Base-by-base conservation (phyloP, 2,329 filamentous ascomycete species). In the Thelonectria olida region DNA sequence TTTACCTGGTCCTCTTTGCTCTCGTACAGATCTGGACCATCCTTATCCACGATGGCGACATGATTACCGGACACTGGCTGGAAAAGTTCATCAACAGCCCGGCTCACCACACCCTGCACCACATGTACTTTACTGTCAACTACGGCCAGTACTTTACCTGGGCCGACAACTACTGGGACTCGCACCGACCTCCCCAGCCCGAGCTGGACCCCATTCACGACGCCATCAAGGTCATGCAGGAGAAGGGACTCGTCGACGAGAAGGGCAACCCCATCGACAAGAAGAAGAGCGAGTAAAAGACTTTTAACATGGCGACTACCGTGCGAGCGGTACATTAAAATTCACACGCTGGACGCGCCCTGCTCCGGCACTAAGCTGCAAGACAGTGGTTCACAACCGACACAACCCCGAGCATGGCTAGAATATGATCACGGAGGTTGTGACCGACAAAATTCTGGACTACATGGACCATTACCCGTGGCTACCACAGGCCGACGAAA, bases 61-160 rank as follows among this genome's bases (percentile, higher is more conserved):
- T 81, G 78, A 80, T 82, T 52, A 74, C 79, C 13, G 79, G 78
- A 52, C 79, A 82, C 66, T 81, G 79, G 78, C 73, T 78, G 17
- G 80, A 81, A 60, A 80, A 78, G 62, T 81, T 75, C 66, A 78
- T 82, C 75, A 82, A 82, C 76, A 80, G 79, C 63, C 79, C 81
- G 7, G 80, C 81, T 10, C 79, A 81, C 69, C 80, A 82, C 74
- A 81, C 80, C 4, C 73, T 82, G 28, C 80, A 82, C 69, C 80
- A 82, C 73, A 79, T 82, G 70, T 82, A 81, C 73, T 82, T 82
- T 68, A 82, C 77, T 61, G 77, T 79, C 77, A 82, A 82, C 73
- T 82, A 82, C 70, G 80, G 80, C 60, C 80, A 82, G 71, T 82
- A 81, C 70, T 82, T 82, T 63, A 82, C 80, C 62, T 82, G 79